Evolutionary conservation across 305 asterid species (phyloP).

Genomic region (Fraxinus platypoda): DNA sequence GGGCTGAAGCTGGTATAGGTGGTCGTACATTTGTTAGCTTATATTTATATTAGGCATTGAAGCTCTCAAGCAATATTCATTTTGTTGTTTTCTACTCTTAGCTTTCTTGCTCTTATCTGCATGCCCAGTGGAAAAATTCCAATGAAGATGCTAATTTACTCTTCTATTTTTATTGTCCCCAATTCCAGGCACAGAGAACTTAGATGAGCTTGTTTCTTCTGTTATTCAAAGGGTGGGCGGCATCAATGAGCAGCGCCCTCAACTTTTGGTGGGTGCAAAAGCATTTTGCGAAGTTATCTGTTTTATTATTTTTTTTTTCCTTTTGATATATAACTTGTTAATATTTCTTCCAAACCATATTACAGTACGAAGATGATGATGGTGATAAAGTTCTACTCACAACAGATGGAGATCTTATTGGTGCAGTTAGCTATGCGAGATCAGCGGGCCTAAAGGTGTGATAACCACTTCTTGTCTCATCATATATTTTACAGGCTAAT

Average conservation of each 20-base stretch:
- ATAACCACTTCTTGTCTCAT: conserved; percentile 4
- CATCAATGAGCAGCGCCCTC: conserved; percentile 50
- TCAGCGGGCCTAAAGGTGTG: conserved; percentile 69
- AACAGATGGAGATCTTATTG: conserved; percentile 70
- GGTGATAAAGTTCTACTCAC: conserved; percentile 89
- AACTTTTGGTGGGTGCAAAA: conserved; percentile 66
- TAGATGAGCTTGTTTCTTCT: conserved; percentile 76
- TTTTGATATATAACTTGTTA: conserved; percentile 11
- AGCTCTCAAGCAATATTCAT: neutral
- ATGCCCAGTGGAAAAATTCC: conserved; percentile 3
- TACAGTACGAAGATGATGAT: conserved; percentile 93
- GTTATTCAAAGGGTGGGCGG: conserved; percentile 68
- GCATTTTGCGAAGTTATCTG: neutral
- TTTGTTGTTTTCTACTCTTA: neutral
- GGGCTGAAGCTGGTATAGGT: neutral
- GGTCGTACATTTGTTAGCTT: neutral
- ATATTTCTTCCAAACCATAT: conserved; percentile 15
- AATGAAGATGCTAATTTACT: conserved; percentile 10
- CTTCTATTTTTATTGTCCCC: conserved; percentile 10
- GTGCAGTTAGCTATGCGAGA: conserved; percentile 77
- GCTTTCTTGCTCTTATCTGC: neutral
- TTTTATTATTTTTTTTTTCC: neutral
- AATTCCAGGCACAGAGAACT: conserved; percentile 64
- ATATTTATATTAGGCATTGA: neutral
- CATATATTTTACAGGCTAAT: neutral